Conservation (phyloP, 495 filamentous ascomycete species). For the Parathielavia hyrcaniae region DNA sequence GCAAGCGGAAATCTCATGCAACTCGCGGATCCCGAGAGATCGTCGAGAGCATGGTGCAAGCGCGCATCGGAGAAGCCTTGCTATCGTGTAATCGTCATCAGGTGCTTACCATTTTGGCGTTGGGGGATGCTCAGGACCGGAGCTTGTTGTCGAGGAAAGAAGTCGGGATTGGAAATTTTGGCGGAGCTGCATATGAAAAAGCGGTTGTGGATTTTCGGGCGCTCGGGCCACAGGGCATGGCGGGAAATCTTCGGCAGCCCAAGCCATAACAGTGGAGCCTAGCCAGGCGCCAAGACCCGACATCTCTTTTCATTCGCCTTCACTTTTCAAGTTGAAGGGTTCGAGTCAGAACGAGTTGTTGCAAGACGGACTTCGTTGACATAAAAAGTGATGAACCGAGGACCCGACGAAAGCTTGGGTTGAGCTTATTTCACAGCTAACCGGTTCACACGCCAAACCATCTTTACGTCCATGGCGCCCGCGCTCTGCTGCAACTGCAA, state of each 20-base stretch:
- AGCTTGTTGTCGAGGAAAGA: slow-evolving; percentile 24
- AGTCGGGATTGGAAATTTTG: slow-evolving; percentile 21
- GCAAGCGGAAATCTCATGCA: slow-evolving; percentile 42
- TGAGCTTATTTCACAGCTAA: neutral
- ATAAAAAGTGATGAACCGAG: no score
- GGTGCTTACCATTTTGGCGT: slow-evolving; percentile 44
- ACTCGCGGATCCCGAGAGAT: slow-evolving; percentile 34
- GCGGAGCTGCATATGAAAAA: slow-evolving; percentile 22
- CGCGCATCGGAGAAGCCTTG: slow-evolving; percentile 24
- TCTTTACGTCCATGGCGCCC: slow-evolving; percentile 41
- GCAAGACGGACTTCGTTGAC: no score
- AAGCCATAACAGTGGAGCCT: neutral
- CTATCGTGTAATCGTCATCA: slow-evolving; percentile 24
- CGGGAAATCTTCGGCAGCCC: slow-evolving; percentile 25
- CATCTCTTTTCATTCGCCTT: no score
- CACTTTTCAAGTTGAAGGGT: neutral
- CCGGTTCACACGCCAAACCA: no score
- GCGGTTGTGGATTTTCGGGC: slow-evolving; percentile 27
- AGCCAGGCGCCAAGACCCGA: neutral
- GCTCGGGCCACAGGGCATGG: slow-evolving; percentile 25
- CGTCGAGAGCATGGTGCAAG: slow-evolving; percentile 25
- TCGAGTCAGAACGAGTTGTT: neutral
- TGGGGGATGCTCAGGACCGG: slow-evolving; percentile 30
- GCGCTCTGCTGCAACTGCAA: slow-evolving; percentile 68
- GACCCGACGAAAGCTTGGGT: neutral